A percentile compares a stretch with the other conserved stretches of the same genome.
Evolutionary conservation across 1,284 basidiomycete species (phyloP).

Genomic region (Exobasidium cylindrosporum): DNA sequence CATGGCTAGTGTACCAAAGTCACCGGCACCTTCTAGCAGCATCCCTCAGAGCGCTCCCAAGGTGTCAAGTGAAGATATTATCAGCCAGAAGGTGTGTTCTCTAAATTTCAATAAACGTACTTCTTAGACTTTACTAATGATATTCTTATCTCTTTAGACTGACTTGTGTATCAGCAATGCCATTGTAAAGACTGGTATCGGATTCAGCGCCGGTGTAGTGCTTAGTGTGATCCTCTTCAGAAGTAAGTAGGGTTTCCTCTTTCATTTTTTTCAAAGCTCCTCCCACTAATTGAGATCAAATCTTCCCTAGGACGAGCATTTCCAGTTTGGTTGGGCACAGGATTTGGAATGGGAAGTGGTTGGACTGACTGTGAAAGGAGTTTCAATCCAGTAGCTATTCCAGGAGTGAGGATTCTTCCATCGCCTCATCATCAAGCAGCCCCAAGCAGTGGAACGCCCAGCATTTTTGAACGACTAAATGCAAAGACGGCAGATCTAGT

Average conservation of each 20-base stretch:
- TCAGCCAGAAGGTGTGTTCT: constrained; percentile 78
- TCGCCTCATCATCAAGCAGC: constrained; percentile 28
- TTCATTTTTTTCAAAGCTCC: not conserved
- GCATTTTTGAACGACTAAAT: constrained; percentile 43
- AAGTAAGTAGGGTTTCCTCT: constrained; percentile 64
- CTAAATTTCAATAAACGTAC: not conserved
- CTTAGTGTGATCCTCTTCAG: constrained; percentile 91
- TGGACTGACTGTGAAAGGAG: constrained; percentile 95
- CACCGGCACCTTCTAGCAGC: not conserved
- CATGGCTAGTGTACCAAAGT: not conserved
- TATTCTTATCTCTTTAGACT: constrained; percentile 27
- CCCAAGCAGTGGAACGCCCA: constrained; percentile 23
- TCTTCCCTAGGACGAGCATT: constrained; percentile 81
- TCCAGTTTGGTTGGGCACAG: constrained; percentile 89
- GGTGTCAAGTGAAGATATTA: constrained; percentile 76
- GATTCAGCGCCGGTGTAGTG: constrained; percentile 89
- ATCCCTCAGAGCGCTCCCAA: constrained; percentile 15
- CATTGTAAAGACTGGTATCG: constrained; percentile 73
- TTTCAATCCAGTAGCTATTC: constrained; percentile 89
- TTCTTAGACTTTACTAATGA: no score
- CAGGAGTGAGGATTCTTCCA: constrained; percentile 76
- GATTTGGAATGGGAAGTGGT: constrained; percentile 76
- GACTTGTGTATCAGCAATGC: constrained; percentile 58
- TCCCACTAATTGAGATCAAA: no score
- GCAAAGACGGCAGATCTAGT: constrained; percentile 49